Evolutionary conservation across 2,329 filamentous ascomycete genomes (phyloP), one percentile per base, ranked within the genome.

Genomic region (Fusarium sp.): DNA sequence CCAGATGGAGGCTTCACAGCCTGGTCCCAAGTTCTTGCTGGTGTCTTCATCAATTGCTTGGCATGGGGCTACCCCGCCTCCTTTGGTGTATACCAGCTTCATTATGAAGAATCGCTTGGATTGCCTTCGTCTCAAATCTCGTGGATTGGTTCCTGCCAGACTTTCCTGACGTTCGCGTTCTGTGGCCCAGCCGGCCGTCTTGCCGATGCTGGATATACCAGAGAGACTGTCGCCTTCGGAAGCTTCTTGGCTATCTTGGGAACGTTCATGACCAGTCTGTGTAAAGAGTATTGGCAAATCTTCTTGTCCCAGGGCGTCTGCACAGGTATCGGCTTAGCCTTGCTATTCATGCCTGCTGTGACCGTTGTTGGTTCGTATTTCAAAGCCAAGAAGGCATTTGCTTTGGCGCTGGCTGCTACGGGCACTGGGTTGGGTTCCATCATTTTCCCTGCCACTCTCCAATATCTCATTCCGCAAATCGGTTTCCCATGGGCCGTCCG

Each of bases 401-500:
- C 89, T 11, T 87, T 92, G 51, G 90, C 90, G 4, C 77, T 92
- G 11, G 87, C 89, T 6, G 89, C 90, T 5, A 87, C 86, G 10
- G 91, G 91, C 6, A 89, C 87, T 38, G 87, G 87, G 8, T 82
- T 90, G 13, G 88, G 89, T 8, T 87, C 88, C 36, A 80, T 90
- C 17, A 80, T 90, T 15, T 91, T 89, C 71, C 88, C 90, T 0
- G 84, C 88, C 17, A 83, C 85, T 22, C 87, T 92, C 76, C 85
- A 90, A 74, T 85, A 88, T 55, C 81, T 92, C 24, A 84, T 90
- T 12, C 88, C 88, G 0, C 79, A 82, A 22, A 84, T 92, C 36
- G 90, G 90, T 2, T 93, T 92, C 73, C 82, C 84, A 1, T 92
- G 91, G 90, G 87, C 90, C 0, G 90, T 91, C 7, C 84, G 93